A percentile compares a stretch with the other conserved stretches of the same genome.
Evolutionary conservation across 257 asterid species (phyloP).

Genomic region (Verbascum thapsus): DNA sequence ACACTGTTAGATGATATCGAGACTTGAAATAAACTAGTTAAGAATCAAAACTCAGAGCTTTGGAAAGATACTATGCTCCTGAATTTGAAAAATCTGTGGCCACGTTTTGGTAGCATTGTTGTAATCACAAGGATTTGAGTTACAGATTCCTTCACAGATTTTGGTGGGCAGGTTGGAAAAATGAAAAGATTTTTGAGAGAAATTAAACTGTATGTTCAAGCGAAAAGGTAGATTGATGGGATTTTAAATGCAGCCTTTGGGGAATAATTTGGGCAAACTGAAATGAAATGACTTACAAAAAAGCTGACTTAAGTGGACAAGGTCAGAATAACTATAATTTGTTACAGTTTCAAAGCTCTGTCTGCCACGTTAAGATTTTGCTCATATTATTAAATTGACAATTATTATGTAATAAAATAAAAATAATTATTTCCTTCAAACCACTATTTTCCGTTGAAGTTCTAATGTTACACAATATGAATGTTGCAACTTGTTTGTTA

Average conservation of each 20-base stretch:
- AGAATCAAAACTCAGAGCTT: slow-evolving; percentile 14
- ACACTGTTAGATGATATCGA: too few relatives aligned
- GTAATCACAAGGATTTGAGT: slow-evolving; percentile 25
- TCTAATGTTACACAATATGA: neutral
- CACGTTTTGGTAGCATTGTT: slow-evolving; percentile 49
- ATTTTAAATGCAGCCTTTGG: too few relatives aligned
- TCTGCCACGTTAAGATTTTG: too few relatives aligned
- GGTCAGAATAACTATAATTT: slow-evolving; percentile 34
- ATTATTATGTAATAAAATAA: too few relatives aligned
- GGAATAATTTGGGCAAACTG: too few relatives aligned
- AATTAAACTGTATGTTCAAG: neutral
- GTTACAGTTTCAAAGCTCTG: slow-evolving; percentile 3
- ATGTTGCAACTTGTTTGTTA: slow-evolving; percentile 28
- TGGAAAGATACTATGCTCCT: slow-evolving; percentile 36
- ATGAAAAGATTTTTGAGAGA: slow-evolving; percentile 10
- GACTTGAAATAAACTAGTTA: slow-evolving; percentile 9
- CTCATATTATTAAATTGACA: too few relatives aligned
- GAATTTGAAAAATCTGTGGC: slow-evolving; percentile 77
- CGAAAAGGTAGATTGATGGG: slow-evolving; percentile 2
- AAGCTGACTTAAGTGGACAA: slow-evolving; percentile 30
- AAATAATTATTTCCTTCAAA: too few relatives aligned
- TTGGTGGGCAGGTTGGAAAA: neutral
- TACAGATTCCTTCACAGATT: slow-evolving; percentile 5
- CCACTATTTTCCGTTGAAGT: too few relatives aligned
- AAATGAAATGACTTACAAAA: too few relatives aligned